These are phyloP conservation scores for Aspergillus wentii DNA, from an alignment of 495 filamentous ascomycete species.

Conservation along the genomic window DNA sequence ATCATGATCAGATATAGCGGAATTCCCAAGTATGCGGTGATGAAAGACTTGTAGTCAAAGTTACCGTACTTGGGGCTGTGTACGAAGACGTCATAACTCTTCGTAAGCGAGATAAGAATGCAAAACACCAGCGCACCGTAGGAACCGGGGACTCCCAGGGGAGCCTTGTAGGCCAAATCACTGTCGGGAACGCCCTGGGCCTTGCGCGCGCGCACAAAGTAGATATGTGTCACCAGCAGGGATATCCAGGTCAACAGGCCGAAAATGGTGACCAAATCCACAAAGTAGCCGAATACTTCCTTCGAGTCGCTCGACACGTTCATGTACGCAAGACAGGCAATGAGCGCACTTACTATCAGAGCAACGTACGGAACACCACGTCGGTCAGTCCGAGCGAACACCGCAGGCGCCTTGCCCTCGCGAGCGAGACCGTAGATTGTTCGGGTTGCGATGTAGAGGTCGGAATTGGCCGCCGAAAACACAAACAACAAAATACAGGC, in stretches of 20 bases:
- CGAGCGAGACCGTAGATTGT: constrained; percentile 75
- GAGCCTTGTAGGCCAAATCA: constrained; percentile 67
- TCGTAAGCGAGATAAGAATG: constrained; percentile 66
- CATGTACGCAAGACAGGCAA: constrained; percentile 72
- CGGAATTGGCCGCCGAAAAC: constrained; percentile 71
- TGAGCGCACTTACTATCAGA: constrained; percentile 53
- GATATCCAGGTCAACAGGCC: constrained; percentile 82
- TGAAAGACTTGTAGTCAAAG: constrained; percentile 68
- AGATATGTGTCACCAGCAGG: constrained; percentile 77
- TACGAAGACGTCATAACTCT: constrained; percentile 73
- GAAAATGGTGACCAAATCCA: constrained; percentile 78
- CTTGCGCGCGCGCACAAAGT: constrained; percentile 66
- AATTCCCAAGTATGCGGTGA: constrained; percentile 80
- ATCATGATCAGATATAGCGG: constrained; percentile 70
- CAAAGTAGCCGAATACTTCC: constrained; percentile 77
- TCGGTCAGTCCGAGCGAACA: constrained; percentile 65
- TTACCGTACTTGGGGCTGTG: constrained; percentile 43
- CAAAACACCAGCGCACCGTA: constrained; percentile 64
- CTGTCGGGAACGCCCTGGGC: constrained; percentile 65
- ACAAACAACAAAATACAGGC: constrained; percentile 73
- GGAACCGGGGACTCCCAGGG: constrained; percentile 63
- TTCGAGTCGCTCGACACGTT: constrained; percentile 65
- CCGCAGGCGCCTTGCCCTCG: constrained; percentile 67
- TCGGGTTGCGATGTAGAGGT: constrained; percentile 73
- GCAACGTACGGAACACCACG: constrained; percentile 73